Evolutionary conservation across 192 early-diverging fungal species (phyloP), one percentile per base, ranked within the genome.

Genomic region (Coemansia erecta): DNA sequence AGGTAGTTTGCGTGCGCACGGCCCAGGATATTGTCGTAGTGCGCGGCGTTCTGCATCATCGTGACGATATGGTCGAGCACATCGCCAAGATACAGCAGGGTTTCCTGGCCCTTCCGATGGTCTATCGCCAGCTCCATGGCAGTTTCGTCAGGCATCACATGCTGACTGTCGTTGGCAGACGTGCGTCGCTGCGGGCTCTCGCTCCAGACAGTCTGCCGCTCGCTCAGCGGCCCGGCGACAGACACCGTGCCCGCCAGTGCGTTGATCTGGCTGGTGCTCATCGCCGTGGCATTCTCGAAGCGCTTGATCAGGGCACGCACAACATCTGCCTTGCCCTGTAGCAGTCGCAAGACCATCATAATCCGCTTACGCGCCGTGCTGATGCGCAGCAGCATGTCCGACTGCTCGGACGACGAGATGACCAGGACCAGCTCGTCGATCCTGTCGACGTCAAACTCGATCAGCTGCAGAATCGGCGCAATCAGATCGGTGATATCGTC

Each of bases 401-500:
- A 84, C 40, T 89, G 86, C 66, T 97, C 95, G 3, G 90, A 87
- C 68, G 94, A 92, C 53, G 92, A 87, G n/a, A 95, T 77, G 22
- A 97, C 88, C 21, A 98, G 77, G 0, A 97, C 94, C 0, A 97
- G 71, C 58, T 98, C 97, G 67, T 98, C 95, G 56, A 98, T 95
- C 0, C 87, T 82, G 57, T 96, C 94, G 3, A 98, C 97, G 66
- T 97, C 95, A 53, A 91, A 84, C 77, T 98, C 97, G 64, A 98
- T 90, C 10, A 85, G 70, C 40, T 85, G 83, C 50, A 97, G 80
- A 13, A 94, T 78, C 11, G 95, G 94, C 31, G 90, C 89, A 64
- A 97, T 93, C 19, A 85, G 83, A 67, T 98, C 97, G 6, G 91
- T 94, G 54, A 98, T 90, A 59, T 95, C 94, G 74, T 98, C 96